Conservation (phyloP, 2,329 filamentous ascomycete species). For the Blastomyces emzantsi region DNA sequence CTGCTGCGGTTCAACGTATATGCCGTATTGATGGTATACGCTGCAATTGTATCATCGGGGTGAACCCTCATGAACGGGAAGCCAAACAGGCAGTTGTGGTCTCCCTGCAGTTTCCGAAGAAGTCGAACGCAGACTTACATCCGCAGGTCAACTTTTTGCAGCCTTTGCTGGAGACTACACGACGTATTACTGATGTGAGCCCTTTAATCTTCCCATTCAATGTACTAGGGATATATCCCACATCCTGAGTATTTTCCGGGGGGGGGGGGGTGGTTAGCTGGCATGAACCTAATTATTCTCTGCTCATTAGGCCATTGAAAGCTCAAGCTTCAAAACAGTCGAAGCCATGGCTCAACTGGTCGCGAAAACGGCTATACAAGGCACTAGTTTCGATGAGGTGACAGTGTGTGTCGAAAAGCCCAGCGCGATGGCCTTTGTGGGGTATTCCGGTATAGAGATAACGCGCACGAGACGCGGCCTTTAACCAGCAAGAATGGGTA, state of each 20-base stretch:
- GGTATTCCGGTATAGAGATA: conserved; percentile 41
- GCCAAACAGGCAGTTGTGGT: conserved; percentile 43
- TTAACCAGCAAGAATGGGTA: conserved; percentile 16
- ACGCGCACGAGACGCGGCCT: conserved; percentile 37
- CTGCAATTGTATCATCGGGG: conserved; percentile 41
- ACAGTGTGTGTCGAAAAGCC: conserved; percentile 44
- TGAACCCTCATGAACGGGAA: conserved; percentile 45
- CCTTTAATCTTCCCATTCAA: conserved; percentile 3
- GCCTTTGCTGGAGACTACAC: conserved; percentile 34
- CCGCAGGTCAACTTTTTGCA: conserved; percentile 27
- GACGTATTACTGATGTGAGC: conserved; percentile 33
- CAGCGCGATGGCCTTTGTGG: conserved; percentile 43
- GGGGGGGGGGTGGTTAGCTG: neutral
- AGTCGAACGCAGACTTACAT: conserved; percentile 23
- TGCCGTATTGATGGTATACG: conserved; percentile 37
- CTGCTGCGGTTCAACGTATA: conserved; percentile 27
- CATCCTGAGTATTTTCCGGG: neutral
- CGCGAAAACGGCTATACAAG: conserved; percentile 38
- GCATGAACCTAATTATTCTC: conserved; percentile 7
- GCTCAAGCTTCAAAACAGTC: conserved; percentile 42
- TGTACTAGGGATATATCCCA: neutral
- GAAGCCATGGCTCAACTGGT: conserved; percentile 44
- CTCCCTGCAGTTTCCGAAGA: conserved; percentile 30
- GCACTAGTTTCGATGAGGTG: conserved; percentile 38
- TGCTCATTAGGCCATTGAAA: conserved; percentile 34